Percentiles rank a stretch among this genome's conserved stretches.
Evolutionary conservation across 169 alveolate genomes (phyloP).

Genomic region (Ichthyophthirius multifiliis): DNA sequence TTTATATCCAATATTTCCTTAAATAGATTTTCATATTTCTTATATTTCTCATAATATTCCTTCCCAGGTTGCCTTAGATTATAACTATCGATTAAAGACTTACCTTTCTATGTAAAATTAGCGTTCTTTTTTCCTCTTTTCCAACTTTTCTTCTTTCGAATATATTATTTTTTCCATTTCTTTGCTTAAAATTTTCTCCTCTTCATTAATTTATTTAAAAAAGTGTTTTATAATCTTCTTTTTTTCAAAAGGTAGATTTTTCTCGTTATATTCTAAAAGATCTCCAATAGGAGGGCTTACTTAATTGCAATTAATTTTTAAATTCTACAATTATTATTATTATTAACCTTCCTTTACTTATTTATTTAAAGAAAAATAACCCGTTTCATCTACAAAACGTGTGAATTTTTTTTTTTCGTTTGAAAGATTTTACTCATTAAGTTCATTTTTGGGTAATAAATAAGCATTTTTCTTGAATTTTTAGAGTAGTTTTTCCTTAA

Average conservation of each 20-base stretch:
- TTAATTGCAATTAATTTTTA: background rate
- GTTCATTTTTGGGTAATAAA: no score
- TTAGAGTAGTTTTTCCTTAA: no score
- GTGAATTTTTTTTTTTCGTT: background rate
- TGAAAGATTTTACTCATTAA: background rate
- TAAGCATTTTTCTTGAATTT: no score
- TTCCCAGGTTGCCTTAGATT: constrained; percentile 32
- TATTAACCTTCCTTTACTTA: background rate
- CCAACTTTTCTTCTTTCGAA: background rate
- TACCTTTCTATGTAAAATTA: background rate
- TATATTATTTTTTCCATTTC: background rate
- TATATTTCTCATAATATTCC: constrained; percentile 26
- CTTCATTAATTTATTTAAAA: background rate
- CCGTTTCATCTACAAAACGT: background rate
- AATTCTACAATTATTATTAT: background rate
- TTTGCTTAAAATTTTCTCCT: background rate
- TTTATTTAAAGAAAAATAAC: background rate
- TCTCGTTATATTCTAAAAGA: background rate
- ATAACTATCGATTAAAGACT: background rate
- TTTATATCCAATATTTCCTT: constrained; percentile 41
- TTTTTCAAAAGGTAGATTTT: background rate
- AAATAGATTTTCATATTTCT: constrained; percentile 20
- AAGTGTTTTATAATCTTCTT: background rate
- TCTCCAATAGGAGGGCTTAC: background rate
- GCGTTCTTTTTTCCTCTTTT: background rate